These are phyloP conservation scores for Cordyceps cicadae DNA, from an alignment of 2,329 filamentous ascomycete genomes.

Conservation along the genomic window DNA sequence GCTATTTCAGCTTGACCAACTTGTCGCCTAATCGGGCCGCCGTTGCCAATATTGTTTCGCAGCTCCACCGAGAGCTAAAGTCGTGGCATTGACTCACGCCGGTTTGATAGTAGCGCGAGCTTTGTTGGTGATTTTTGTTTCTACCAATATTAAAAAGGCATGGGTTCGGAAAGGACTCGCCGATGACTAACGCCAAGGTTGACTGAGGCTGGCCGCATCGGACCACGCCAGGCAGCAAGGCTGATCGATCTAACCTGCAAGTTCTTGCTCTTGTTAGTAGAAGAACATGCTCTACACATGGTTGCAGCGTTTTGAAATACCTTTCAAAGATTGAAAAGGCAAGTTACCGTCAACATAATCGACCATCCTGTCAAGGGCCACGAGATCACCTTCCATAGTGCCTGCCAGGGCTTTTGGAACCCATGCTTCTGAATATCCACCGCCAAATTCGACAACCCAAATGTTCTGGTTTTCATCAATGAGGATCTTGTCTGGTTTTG, in stretches of 20 bases:
- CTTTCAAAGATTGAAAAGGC: no score
- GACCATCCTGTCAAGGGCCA: background rate
- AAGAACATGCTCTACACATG: no score
- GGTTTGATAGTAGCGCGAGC: background rate
- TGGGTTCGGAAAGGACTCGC: background rate
- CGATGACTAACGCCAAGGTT: background rate
- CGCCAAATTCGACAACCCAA: background rate
- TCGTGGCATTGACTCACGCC: conserved; percentile 2
- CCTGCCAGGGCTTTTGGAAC: background rate
- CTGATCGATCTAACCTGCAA: no score
- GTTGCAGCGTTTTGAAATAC: no score
- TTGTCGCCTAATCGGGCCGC: background rate
- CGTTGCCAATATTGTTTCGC: background rate
- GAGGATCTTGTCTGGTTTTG: background rate
- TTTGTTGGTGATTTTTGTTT: background rate
- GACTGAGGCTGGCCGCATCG: background rate
- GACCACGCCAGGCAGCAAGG: background rate
- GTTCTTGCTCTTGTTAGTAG: no score
- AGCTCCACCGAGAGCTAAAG: background rate
- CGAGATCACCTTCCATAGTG: background rate
- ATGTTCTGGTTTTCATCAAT: background rate
- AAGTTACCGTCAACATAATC: background rate
- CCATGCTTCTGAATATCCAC: background rate
- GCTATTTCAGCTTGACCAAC: background rate
- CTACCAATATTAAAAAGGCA: no score